phyloP scores from a whole-genome alignment of 495 filamentous ascomycete species.

The Astrocystis sublimbata region DNA sequence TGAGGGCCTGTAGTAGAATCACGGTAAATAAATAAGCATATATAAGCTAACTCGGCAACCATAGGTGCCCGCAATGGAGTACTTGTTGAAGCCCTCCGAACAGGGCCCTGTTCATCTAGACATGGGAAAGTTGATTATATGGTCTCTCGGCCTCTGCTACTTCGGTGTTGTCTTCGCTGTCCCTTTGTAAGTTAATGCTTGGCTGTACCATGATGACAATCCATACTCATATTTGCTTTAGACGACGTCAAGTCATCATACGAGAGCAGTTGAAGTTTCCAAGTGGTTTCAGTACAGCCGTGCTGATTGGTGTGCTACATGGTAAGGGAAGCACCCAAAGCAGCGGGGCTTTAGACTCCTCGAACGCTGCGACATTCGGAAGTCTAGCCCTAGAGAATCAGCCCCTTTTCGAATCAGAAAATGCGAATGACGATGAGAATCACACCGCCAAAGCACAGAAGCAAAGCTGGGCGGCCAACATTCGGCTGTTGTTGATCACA shows the following conservation, averaged over 20 bases:
- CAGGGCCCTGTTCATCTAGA: conserved; percentile 72
- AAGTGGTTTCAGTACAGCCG: conserved; percentile 88
- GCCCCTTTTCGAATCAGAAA: conserved; percentile 21
- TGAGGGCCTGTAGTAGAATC: neutral
- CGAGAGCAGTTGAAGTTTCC: conserved; percentile 91
- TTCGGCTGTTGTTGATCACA: conserved; percentile 52
- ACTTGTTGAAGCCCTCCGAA: conserved; percentile 72
- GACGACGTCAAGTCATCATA: conserved; percentile 83
- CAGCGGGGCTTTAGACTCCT: conserved; percentile 23
- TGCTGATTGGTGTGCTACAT: conserved; percentile 89
- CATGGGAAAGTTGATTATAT: conserved; percentile 76
- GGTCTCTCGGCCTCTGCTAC: conserved; percentile 88
- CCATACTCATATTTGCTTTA: conserved; percentile 32
- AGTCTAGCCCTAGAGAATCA: conserved; percentile 32
- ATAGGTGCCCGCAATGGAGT: conserved; percentile 84
- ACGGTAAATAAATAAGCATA: neutral
- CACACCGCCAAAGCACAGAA: conserved; percentile 20
- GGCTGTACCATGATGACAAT: neutral
- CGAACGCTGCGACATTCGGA: conserved; percentile 35
- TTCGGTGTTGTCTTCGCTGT: conserved; percentile 98
- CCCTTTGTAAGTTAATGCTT: conserved; percentile 50
- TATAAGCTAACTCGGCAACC: conserved; percentile 29
- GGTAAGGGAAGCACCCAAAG: conserved; percentile 47
- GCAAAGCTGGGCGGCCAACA: conserved; percentile 54
- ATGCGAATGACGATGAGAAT: conserved; percentile 19